A percentile compares a stretch with the other conserved stretches of the same genome.
Conservation (phyloP, 1,284 basidiomycete genomes). For the Takashimella tepidaria region DNA sequence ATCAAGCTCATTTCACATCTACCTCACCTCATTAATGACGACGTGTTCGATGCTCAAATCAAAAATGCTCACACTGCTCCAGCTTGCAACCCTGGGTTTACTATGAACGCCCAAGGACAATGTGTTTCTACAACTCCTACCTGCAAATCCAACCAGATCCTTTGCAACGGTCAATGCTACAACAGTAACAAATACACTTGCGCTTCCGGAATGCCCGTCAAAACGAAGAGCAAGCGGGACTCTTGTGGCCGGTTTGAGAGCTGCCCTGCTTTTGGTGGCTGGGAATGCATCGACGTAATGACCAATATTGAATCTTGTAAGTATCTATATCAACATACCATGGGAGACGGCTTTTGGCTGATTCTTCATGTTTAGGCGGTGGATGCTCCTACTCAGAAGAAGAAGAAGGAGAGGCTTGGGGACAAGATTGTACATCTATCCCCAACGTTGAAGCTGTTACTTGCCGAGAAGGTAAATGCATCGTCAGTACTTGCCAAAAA, state of each 20-base stretch:
- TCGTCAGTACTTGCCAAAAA: not conserved
- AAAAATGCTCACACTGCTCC: not conserved
- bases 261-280: slow-evolving; percentile 12
- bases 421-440: not conserved
- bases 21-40: not conserved
- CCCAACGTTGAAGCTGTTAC: not conserved
- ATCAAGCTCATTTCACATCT: no score
- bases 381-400: slow-evolving; percentile 17
- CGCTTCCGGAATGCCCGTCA: slow-evolving; percentile 13
- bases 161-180: slow-evolving; percentile 16
- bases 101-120: not conserved
- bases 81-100: slow-evolving; percentile 1
- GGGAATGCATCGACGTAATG: slow-evolving; percentile 24
- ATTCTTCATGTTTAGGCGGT: slow-evolving; percentile 14
- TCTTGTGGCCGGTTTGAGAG: slow-evolving; percentile 13
- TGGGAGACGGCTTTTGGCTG: not conserved
- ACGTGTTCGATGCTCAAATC: no score
- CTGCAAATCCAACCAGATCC: slow-evolving; percentile 11
- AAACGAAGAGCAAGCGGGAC: slow-evolving; percentile 6
- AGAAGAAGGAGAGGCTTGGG: not conserved
- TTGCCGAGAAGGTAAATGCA: not conserved
- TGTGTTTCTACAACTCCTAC: slow-evolving; percentile 3
- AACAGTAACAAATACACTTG: slow-evolving; percentile 14
- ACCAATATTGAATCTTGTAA: slow-evolving; percentile 26
- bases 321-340: slow-evolving; percentile 5